Base-by-base conservation (phyloP, 768 basidiomycete species). In the Naganishia kalamii region DNA sequence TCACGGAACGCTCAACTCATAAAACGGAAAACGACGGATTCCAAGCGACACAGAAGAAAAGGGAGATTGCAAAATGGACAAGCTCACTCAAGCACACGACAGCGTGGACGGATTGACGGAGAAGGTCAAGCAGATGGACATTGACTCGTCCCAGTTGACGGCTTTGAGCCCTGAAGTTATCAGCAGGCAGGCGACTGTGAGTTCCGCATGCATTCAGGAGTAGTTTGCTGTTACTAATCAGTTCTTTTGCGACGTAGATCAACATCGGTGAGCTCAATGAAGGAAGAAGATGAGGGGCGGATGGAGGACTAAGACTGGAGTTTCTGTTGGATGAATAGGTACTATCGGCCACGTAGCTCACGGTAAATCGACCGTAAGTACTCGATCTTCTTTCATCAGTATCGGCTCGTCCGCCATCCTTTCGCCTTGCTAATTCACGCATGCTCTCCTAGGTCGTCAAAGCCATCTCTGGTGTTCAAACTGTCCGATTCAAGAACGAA, bases 401-500 rank as follows among this genome's bases (percentile, higher is more conserved):
- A 92, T 81, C 92, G 89, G 62, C 93, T 90, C 15, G 12, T 32
- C 27, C 5, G 15, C n/a, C 25, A 4, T 46, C 15, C 29, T 15
- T 25, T 46, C 29, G 52, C 35, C 48, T 17, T 49, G 17, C 48
- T 49, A 15, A 37, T 25, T 5, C 8, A 10, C 40, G 19, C 52
- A n/a, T 2, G 2, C 2, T 21, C 19, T 51, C 30, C 7, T 17
- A 57, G 54, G 54, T 97, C 63, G 94, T 98, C 65, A 93, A 97
- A 81, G 96, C 96, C 32, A 98, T 99, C 76, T 97, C 94, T 11
- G 93, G 96, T 7, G 94, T 97, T 19, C 88, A 89, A 85, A 98
- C 96, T 19, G 96, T 98, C 50, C 85, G 94, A 72, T 98, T 99
- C 81, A 99, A 99, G 83, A 98, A 97, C 79, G 96, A 99, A 80